A percentile compares a stretch with the other conserved stretches of the same genome.
Evolutionary conservation across 331 rosid genomes (phyloP).

Genomic region (Prunus yedoensis): DNA sequence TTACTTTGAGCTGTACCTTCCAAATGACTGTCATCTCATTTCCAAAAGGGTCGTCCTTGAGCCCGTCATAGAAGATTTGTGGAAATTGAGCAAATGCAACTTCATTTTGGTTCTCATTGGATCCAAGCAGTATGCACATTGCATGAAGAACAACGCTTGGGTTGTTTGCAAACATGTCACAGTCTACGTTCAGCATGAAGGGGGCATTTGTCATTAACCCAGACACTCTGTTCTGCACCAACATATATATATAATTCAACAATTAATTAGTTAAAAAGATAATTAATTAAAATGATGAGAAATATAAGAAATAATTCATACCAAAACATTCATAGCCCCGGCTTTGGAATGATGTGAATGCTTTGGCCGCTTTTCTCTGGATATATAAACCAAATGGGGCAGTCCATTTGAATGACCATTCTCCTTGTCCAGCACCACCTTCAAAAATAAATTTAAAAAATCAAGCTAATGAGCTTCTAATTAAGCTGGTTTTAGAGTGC

Average conservation of each 20-base stretch:
- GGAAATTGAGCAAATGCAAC: constrained; percentile 70
- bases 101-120: constrained; percentile 34
- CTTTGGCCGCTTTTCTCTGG: constrained; percentile 64
- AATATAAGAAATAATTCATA: constrained; percentile 8
- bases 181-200: constrained; percentile 59
- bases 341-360: constrained; percentile 78
- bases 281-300: too few relatives aligned
- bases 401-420: constrained; percentile 28
- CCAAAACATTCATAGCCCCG: constrained; percentile 82
- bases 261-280: not conserved
- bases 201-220: constrained; percentile 83
- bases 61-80: constrained; percentile 51
- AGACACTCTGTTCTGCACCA: constrained; percentile 58
- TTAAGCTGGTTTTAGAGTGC: too few relatives aligned
- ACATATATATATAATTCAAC: not conserved
- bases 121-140: constrained; percentile 46
- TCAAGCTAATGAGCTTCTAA: too few relatives aligned
- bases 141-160: constrained; percentile 46
- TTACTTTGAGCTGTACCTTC: constrained; percentile 29
- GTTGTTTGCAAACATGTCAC: constrained; percentile 75
- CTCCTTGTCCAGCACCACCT: constrained; percentile 67
- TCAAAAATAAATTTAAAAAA: not conserved
- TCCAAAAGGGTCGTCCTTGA: constrained; percentile 75
- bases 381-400: constrained; percentile 65
- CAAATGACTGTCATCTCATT: constrained; percentile 41